Conservation (phyloP, 2,329 filamentous ascomycete species). For the Fusarium keratoplasticum region DNA sequence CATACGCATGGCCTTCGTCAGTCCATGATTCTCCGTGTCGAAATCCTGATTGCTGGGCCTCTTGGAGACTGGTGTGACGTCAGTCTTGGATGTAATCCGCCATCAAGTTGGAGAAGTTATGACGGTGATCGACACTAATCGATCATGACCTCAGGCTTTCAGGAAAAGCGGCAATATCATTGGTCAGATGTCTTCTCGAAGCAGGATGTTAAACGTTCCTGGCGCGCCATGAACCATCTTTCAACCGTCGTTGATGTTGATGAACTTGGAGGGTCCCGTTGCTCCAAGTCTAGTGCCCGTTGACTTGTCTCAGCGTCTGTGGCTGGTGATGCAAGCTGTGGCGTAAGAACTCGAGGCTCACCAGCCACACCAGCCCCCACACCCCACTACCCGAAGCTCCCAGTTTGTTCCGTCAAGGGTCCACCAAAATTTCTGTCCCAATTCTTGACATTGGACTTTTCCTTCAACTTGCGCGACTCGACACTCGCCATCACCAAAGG, state of each 20-base stretch:
- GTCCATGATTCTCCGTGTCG: conserved; percentile 35
- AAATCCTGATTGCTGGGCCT: conserved; percentile 46
- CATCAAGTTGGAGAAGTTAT: conserved; percentile 36
- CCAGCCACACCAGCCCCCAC: conserved; percentile 23
- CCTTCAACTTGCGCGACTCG: conserved; percentile 15
- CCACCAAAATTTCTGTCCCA: conserved; percentile 44
- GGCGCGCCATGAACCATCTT: conserved; percentile 7
- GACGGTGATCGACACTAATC: conserved; percentile 40
- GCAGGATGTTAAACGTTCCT: conserved; percentile 11
- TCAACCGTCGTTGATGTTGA: not conserved
- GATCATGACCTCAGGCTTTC: conserved; percentile 14
- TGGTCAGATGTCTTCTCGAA: conserved; percentile 4
- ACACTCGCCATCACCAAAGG: conserved; percentile 11
- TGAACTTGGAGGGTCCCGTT: conserved; percentile 4
- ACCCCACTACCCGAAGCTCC: conserved; percentile 38
- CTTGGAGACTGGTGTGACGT: conserved; percentile 40
- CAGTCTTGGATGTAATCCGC: conserved; percentile 29
- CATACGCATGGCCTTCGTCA: conserved; percentile 8
- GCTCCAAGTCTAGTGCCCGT: not conserved
- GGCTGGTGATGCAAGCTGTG: conserved; percentile 8
- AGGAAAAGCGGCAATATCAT: not conserved
- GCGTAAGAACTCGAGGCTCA: not conserved
- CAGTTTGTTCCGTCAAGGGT: conserved; percentile 16
- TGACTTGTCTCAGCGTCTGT: not conserved
- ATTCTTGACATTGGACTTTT: conserved; percentile 32